Evolutionary conservation across 202 grass and related monocot species (phyloP).

Genomic region (Cymbopogon flexuosus): DNA sequence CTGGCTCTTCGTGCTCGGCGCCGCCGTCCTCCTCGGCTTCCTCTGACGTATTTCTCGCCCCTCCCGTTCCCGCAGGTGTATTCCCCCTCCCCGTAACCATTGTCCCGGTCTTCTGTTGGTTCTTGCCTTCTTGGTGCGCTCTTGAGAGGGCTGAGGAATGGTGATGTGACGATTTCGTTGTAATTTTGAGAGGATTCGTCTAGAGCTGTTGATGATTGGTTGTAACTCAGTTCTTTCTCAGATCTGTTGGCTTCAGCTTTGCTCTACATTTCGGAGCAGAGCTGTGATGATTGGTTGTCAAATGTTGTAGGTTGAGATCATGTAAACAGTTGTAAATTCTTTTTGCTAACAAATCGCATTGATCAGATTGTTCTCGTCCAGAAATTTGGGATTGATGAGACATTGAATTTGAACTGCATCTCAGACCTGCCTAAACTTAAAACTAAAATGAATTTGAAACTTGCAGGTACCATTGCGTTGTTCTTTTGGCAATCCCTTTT

Average conservation of each 20-base stretch:
- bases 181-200: background rate
- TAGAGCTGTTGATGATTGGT: too few relatives aligned
- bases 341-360: background rate
- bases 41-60: constrained; percentile 30
- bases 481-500: too few relatives aligned
- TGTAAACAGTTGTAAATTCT: constrained; percentile 40
- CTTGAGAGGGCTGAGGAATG: background rate
- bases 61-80: background rate
- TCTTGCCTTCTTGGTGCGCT: background rate
- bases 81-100: background rate
- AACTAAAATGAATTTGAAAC: too few relatives aligned
- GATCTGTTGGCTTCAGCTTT: background rate
- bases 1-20: constrained; percentile 84
- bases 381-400: background rate
- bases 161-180: constrained; percentile 3
- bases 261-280: constrained; percentile 18
- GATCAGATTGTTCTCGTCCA: background rate
- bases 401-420: background rate
- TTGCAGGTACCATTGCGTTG: too few relatives aligned
- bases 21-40: constrained; percentile 78
- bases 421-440: too few relatives aligned
- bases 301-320: constrained; percentile 24
- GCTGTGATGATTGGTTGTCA: background rate
- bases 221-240: constrained; percentile 36
- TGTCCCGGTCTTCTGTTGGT: background rate